Conservation (phyloP, 2,329 filamentous ascomycete species). For the Fusarium oligoseptatum region DNA sequence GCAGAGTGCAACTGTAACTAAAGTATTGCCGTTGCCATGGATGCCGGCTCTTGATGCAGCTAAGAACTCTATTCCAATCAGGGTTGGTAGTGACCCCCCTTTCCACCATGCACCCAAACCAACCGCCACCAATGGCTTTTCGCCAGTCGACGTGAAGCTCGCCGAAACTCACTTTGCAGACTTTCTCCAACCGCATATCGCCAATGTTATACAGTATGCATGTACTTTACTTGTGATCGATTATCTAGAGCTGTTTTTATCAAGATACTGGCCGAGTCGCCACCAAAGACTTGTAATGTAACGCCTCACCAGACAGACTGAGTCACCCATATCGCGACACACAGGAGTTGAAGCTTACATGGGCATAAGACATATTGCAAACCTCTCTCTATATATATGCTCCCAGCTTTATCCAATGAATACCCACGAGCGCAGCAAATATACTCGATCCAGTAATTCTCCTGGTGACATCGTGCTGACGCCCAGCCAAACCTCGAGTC, state of each 20-base stretch:
- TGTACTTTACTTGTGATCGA: background rate
- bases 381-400: background rate
- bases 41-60: background rate
- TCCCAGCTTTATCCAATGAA: background rate
- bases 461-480: background rate
- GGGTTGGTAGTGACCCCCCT: background rate
- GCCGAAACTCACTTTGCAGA: background rate
- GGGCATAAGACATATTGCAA: background rate
- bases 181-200: background rate
- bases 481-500: background rate
- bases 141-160: background rate
- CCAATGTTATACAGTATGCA: background rate
- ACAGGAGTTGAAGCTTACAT: background rate
- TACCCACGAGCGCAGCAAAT: background rate
- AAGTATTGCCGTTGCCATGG: background rate
- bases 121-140: background rate
- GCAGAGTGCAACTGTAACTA: background rate
- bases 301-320: background rate
- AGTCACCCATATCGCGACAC: background rate
- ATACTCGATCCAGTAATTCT: background rate
- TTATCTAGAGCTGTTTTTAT: background rate
- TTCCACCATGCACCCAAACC: background rate
- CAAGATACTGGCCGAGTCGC: background rate
- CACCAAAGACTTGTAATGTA: background rate
- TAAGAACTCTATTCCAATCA: background rate